Base-by-base conservation (phyloP, 495 filamentous ascomycete species). In the Neurospora terricola region DNA sequence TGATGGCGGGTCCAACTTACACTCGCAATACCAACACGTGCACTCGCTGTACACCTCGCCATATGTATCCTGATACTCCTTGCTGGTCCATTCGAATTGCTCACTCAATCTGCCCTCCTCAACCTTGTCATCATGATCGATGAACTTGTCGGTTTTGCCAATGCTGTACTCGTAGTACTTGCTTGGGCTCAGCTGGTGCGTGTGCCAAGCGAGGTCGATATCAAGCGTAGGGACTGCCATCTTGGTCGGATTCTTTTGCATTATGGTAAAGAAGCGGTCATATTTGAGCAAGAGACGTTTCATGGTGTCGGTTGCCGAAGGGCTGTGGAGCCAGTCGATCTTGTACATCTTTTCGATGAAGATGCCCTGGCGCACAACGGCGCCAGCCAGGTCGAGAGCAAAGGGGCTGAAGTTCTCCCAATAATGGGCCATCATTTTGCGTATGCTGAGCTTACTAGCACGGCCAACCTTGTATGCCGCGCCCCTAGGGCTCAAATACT, bases 11-110 rank as follows among this genome's bases (percentile, higher is more conserved):
- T 59, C 48, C 14, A 1, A 71, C 77, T 66, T 75, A 83, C 83
- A 79, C 77, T 96, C 93, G 82, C 94, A 97, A 79, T 94, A 94
- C 93, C 94, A 97, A 81, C 94, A 97, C 5, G 90, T 93, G 78
- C 94, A 97, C 80, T 93, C 91, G 38, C 87, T 91, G 80, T 96
- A 97, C 36, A 91, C 86, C 73, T 91, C 86, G 9, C 84, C 82
- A 76, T 85, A 90, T 21, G 81, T 83, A 40, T 90, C 87, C 75
- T 90, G 85, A 79, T 94, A 97, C 12, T 77, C 81, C 76, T 89
- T 90, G 79, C 83, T 87, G 0, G 94, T 97, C 90, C 91, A 93
- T 77, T 89, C 88, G 75, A 96, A 95, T 54, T 85, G 85, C 16
- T 82, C 81, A 69, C 86, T 88, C 37, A 96, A 85, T 27, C 82